Evolutionary conservation across 257 asterid species (phyloP).

Genomic region (Gynochthodes officinalis): DNA sequence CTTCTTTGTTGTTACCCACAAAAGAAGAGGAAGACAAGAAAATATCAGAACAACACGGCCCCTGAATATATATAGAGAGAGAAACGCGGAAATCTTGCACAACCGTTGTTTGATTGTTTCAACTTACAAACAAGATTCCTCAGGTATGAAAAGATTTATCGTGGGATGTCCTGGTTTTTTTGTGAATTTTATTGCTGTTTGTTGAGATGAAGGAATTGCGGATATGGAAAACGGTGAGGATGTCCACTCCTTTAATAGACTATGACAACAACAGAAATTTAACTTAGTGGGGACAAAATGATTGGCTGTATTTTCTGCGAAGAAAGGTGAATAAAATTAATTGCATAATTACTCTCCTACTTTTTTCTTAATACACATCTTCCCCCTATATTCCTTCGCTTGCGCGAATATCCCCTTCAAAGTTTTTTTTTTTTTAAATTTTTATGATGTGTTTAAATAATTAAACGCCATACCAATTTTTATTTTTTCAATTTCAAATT

Average conservation of each 20-base stretch:
- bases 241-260: slow-evolving; percentile 18
- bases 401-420: background rate
- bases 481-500: too few species aligned
- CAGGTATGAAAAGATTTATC: background rate
- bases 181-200: background rate
- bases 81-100: background rate
- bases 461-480: too few species aligned
- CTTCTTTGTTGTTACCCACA: background rate
- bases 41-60: background rate
- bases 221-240: background rate
- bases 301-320: slow-evolving; percentile 11
- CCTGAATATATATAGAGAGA: slow-evolving; percentile 9
- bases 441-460: too few species aligned
- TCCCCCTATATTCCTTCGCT: background rate
- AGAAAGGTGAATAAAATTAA: background rate
- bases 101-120: too few species aligned
- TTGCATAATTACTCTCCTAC: background rate
- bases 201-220: background rate
- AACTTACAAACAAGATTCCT: slow-evolving; percentile 6
- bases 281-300: background rate
- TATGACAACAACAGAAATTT: background rate
- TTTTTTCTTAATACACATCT: background rate
- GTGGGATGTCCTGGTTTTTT: background rate
- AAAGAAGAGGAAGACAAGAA: slow-evolving; percentile 5
- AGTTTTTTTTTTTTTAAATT: background rate